Percentiles rank a stretch among this genome's conserved stretches.
Evolutionary conservation across 805 yeast genomes (phyloP).

Genomic region (Candida sonorensis): DNA sequence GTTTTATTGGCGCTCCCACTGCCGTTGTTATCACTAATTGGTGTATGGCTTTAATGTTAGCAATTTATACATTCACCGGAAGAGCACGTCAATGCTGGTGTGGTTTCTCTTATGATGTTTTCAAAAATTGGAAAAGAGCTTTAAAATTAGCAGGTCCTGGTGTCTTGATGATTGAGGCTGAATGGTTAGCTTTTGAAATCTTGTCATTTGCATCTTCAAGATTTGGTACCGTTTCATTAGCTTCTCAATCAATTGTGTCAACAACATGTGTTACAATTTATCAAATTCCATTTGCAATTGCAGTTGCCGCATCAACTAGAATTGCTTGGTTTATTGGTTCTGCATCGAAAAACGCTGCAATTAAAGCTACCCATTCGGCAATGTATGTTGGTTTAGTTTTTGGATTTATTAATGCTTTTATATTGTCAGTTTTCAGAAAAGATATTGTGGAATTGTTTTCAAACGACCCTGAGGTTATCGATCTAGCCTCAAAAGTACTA

Average conservation of each 20-base stretch:
- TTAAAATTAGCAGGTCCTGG: slow-evolving; percentile 46
- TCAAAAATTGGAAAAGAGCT: slow-evolving; percentile 39
- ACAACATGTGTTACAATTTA: slow-evolving; percentile 41
- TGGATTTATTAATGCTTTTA: slow-evolving; percentile 38
- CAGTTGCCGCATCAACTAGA: slow-evolving; percentile 52
- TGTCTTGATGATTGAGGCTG: slow-evolving; percentile 52
- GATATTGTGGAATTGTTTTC: slow-evolving; percentile 51
- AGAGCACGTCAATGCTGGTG: slow-evolving; percentile 47
- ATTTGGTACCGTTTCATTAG: slow-evolving; percentile 45
- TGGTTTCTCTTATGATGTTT: slow-evolving; percentile 36
- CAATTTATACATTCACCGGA: slow-evolving; percentile 34
- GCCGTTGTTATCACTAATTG: slow-evolving; percentile 52
- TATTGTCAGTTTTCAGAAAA: slow-evolving; percentile 37
- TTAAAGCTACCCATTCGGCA: slow-evolving; percentile 31
- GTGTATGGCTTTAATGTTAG: slow-evolving; percentile 44
- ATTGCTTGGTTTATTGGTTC: slow-evolving; percentile 50
- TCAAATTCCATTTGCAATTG: slow-evolving; percentile 53
- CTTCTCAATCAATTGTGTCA: slow-evolving; percentile 44
- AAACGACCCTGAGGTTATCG: slow-evolving; percentile 49
- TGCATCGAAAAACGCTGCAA: slow-evolving; percentile 29
- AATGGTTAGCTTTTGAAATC: slow-evolving; percentile 52
- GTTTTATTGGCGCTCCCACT: slow-evolving; percentile 54
- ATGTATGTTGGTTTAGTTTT: slow-evolving; percentile 28
- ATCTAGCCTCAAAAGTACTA: slow-evolving; percentile 42
- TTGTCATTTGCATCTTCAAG: slow-evolving; percentile 49